phyloP scores from a whole-genome alignment of 2,329 filamentous ascomycete genomes.

The Apiospora hydei region DNA sequence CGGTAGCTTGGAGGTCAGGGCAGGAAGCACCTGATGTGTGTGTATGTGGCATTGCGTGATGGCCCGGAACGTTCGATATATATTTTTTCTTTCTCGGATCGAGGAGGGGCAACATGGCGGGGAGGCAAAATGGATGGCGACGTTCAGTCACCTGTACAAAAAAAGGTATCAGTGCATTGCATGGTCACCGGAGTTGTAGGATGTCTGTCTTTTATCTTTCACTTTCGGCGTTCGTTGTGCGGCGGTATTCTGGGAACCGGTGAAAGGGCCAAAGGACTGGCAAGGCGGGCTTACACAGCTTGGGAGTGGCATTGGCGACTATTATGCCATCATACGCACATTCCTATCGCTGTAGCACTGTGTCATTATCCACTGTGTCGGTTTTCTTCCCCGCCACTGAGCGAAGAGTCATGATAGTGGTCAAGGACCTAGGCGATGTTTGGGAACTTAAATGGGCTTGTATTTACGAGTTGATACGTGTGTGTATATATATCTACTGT shows the following conservation, averaged over 20 bases:
- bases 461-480: background rate
- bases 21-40: background rate
- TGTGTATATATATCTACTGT: background rate
- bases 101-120: background rate
- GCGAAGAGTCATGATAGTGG: background rate
- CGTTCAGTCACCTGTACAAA: background rate
- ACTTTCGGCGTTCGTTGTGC: background rate
- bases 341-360: background rate
- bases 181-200: conserved; percentile 6
- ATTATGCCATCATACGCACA: background rate
- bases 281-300: background rate
- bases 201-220: background rate
- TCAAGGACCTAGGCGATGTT: background rate
- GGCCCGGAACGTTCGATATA: background rate
- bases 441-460: background rate
- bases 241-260: background rate
- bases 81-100: background rate
- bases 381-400: background rate
- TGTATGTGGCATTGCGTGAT: background rate
- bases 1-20: background rate
- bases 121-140: background rate
- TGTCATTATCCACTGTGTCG: background rate
- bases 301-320: background rate
- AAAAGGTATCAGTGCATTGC: conserved; percentile 1
- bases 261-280: background rate